phyloP scores from a whole-genome alignment of 2,329 filamentous ascomycete genomes.

The Alternaria brassicae region DNA sequence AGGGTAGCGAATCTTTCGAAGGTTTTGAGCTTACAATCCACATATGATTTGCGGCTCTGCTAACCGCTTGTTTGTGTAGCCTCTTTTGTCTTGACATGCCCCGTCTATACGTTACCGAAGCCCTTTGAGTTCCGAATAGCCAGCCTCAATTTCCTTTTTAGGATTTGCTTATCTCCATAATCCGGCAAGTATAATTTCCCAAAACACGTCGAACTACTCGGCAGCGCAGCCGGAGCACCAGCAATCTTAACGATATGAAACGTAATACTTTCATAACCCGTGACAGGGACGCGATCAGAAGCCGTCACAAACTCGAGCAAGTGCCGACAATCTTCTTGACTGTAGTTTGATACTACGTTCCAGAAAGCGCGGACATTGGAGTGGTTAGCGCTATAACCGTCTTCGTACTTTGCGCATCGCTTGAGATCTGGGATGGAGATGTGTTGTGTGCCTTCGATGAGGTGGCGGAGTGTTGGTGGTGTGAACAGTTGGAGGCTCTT shows the following conservation, averaged over 20 bases:
- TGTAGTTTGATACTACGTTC: conserved; percentile 74
- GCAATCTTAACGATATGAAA: conserved; percentile 81
- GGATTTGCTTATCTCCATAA: conserved; percentile 73
- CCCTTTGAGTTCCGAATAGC: conserved; percentile 88
- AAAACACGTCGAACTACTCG: conserved; percentile 93
- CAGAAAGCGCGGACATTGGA: conserved; percentile 81
- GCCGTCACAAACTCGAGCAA: conserved; percentile 95
- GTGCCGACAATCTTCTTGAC: conserved; percentile 72
- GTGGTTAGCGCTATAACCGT: conserved; percentile 74
- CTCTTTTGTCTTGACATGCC: background rate
- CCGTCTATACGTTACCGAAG: conserved; percentile 66
- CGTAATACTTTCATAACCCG: conserved; percentile 79
- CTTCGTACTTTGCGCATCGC: conserved; percentile 76
- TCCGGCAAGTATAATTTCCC: conserved; percentile 85
- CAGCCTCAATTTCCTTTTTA: conserved; percentile 79
- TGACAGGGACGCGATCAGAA: conserved; percentile 86
- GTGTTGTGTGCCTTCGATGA: conserved; percentile 83
- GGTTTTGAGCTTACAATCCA: no score
- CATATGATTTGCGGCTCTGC: background rate
- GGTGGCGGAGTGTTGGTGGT: conserved; percentile 67
- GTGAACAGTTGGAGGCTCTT: conserved; percentile 65
- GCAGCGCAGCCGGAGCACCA: conserved; percentile 70
- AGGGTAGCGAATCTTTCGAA: no score
- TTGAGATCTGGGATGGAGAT: conserved; percentile 80
- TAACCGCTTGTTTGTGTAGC: background rate